phyloP scores from a whole-genome alignment of 371 early-diverging fungal genomes.

The Mucor irregularis region DNA sequence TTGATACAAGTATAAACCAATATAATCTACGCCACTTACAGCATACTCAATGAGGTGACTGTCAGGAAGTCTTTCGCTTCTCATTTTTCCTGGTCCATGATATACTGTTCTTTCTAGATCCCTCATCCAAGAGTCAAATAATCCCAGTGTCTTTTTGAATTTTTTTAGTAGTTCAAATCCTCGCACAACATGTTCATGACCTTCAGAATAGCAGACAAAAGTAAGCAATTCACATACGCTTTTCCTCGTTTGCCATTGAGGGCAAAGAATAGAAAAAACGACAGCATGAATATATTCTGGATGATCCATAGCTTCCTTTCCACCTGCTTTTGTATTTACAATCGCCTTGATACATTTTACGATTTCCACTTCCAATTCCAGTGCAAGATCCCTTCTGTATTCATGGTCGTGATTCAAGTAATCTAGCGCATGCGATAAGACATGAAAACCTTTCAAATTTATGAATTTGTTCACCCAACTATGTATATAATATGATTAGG shows the following conservation, averaged over 20 bases:
- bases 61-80: conserved; percentile 52
- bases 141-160: conserved; percentile 49
- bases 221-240: conserved; percentile 77
- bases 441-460: conserved; percentile 65
- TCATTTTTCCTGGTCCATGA: conserved; percentile 61
- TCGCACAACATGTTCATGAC: conserved; percentile 65
- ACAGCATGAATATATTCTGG: conserved; percentile 66
- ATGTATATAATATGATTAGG: neutral
- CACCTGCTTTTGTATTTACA: conserved; percentile 61
- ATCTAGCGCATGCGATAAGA: conserved; percentile 57
- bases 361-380: conserved; percentile 73
- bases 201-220: conserved; percentile 76
- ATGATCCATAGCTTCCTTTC: conserved; percentile 66
- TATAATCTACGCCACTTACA: conserved; percentile 46
- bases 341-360: conserved; percentile 74
- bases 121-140: conserved; percentile 77
- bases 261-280: conserved; percentile 71
- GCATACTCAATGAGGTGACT: conserved; percentile 77
- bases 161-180: conserved; percentile 54
- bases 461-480: conserved; percentile 61
- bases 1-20: too few relatives aligned
- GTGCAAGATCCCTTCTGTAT: conserved; percentile 54
- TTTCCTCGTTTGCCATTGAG: conserved; percentile 69
- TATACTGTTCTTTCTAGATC: conserved; percentile 66
- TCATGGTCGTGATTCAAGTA: conserved; percentile 43